These are phyloP conservation scores for Hymenoscyphus infarciens DNA, from an alignment of 2,329 filamentous ascomycete genomes.

Conservation along the genomic window DNA sequence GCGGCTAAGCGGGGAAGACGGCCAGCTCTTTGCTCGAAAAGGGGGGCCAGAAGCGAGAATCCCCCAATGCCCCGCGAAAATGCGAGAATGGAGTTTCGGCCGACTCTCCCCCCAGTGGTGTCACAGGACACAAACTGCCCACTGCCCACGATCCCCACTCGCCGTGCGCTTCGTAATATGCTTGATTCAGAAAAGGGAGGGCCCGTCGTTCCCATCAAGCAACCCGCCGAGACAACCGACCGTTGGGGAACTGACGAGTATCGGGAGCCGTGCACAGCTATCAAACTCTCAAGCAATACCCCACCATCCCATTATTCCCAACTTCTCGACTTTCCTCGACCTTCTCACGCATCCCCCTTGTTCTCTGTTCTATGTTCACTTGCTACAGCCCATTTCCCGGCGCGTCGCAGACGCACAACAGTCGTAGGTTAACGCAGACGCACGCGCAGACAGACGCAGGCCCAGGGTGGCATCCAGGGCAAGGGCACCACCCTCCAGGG, in stretches of 20 bases:
- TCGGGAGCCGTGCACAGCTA: neutral
- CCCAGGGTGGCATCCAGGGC: neutral
- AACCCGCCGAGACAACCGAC: neutral
- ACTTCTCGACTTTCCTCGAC: neutral
- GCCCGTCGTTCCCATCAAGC: neutral
- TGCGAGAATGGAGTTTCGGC: neutral
- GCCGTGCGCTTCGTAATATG: conserved; percentile 1
- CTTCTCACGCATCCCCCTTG: neutral
- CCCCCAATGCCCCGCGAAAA: conserved; percentile 1
- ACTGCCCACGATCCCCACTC: neutral
- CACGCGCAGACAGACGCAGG: conserved; percentile 3
- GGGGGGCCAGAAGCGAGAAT: neutral
- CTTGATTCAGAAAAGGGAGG: conserved; percentile 2
- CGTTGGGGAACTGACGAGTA: neutral
- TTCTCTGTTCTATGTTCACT: neutral
- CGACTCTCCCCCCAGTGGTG: neutral
- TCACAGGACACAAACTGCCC: conserved; percentile 1
- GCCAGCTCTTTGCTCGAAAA: neutral
- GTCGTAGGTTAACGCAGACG: neutral
- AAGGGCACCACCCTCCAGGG: neutral
- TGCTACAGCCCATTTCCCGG: neutral
- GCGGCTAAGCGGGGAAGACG: neutral
- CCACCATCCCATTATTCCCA: neutral
- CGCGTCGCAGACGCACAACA: neutral
- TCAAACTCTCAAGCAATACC: neutral